phyloP scores from a whole-genome alignment of 768 basidiomycete genomes.

The Amanita fuliginea region DNA sequence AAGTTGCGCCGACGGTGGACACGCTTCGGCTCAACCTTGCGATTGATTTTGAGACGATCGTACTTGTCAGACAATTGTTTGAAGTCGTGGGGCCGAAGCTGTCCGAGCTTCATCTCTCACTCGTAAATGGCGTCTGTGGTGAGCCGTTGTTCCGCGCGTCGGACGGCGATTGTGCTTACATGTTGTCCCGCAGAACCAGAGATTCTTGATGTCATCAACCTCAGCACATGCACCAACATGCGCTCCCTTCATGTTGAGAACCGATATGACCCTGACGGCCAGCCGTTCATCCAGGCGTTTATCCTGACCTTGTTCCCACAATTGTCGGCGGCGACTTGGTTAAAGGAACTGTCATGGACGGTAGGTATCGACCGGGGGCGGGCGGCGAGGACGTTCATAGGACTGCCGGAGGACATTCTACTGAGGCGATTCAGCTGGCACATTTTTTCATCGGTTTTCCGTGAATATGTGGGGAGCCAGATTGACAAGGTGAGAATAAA shows the following conservation, averaged over 20 bases:
- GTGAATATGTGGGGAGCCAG: slow-evolving; percentile 4
- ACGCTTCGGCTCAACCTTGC: slow-evolving; percentile 14
- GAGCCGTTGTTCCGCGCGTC: slow-evolving; percentile 5
- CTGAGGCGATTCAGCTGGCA: slow-evolving; percentile 19
- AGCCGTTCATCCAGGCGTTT: slow-evolving; percentile 10
- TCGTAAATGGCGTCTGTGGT: slow-evolving; percentile 16
- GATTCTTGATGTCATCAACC: slow-evolving; percentile 11
- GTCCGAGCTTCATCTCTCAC: slow-evolving; percentile 14
- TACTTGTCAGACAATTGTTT: slow-evolving; percentile 7
- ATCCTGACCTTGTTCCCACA: slow-evolving; percentile 15
- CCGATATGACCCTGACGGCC: slow-evolving; percentile 12
- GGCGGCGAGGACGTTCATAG: slow-evolving; percentile 15
- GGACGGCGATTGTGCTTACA: background rate
- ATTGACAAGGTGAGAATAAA: slow-evolving; percentile 9
- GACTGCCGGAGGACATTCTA: slow-evolving; percentile 17
- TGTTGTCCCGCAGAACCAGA: slow-evolving; percentile 10
- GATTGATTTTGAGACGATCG: slow-evolving; percentile 7
- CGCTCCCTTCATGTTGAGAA: slow-evolving; percentile 16
- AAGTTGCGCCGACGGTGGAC: slow-evolving; percentile 12
- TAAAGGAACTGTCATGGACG: slow-evolving; percentile 14
- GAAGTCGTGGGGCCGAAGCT: slow-evolving; percentile 9
- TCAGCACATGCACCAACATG: slow-evolving; percentile 13
- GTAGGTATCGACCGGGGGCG: slow-evolving; percentile 12
- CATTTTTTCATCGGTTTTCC: slow-evolving; percentile 14
- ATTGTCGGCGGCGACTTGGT: slow-evolving; percentile 10